Conservation (phyloP, 805 yeast genomes). For the Lipomyces anomalus region DNA sequence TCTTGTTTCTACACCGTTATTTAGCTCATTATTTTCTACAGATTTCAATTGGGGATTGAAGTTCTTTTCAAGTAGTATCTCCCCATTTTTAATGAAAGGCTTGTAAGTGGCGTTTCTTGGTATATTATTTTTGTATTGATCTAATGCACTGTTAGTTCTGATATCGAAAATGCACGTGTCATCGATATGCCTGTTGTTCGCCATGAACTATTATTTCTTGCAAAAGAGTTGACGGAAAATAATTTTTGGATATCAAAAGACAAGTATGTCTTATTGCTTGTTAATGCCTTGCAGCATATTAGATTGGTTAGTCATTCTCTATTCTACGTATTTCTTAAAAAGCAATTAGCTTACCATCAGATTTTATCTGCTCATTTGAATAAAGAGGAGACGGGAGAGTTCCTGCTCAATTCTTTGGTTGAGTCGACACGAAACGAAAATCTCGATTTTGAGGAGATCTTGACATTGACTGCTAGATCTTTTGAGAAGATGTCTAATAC, state of each 20-base stretch:
- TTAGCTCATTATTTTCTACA: not conserved
- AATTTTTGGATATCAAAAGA: not conserved
- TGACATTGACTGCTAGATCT: no score
- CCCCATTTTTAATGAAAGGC: not conserved
- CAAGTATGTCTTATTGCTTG: not conserved
- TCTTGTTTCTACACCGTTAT: not conserved
- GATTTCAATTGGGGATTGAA: not conserved
- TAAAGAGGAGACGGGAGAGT: no score
- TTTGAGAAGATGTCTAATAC: no score
- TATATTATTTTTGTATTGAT: not conserved
- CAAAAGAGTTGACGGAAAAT: slow-evolving; percentile 1
- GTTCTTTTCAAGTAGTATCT: no score
- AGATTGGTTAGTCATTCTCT: slow-evolving; percentile 3
- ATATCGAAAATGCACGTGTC: slow-evolving; percentile 6
- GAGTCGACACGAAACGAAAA: no score
- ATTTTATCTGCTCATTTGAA: no score
- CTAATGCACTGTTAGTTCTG: not conserved
- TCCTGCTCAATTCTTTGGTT: no score
- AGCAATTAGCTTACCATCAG: no score
- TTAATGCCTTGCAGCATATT: slow-evolving; percentile 4
- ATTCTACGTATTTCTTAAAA: no score
- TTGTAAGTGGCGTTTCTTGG: not conserved
- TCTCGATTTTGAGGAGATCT: no score
- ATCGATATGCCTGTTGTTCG: slow-evolving; percentile 8
- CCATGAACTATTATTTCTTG: slow-evolving; percentile 3